Base-by-base conservation (phyloP, 345 rosid genomes). In the Salix exigua region DNA sequence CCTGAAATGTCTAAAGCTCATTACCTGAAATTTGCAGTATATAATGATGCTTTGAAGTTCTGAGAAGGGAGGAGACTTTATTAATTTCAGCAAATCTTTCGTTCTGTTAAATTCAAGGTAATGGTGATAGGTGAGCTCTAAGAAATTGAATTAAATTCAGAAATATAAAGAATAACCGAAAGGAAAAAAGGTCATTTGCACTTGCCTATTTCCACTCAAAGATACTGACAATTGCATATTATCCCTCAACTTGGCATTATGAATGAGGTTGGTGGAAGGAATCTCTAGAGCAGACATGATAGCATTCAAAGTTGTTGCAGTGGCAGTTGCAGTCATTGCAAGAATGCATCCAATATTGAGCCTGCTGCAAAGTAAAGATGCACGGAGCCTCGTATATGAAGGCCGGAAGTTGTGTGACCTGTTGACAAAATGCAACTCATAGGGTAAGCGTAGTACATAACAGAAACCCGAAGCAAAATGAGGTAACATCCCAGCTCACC, bases 321-420 rank as follows among this genome's bases (percentile, higher is more conserved):
- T 96, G 74, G 91, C 98, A 19, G 99, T 93, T 76, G 99, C 99
- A 77, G 98, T 96, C 99, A 93, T 96, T 71, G 97, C 98, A 67
- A 96, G 94, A 87, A 93, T 84, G 84, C 96, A 89, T 75, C 88
- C 80, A 76, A 87, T 86, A 61, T 80, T 87, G 82, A 93, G 88
- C 81, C 77, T 87, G 75, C 88, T 78, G 76, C 78, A 82, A 74
- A 96, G 87, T 75, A 96, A 82, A 61, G 98, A 90, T 71, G 99
- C 99, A 82, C 92, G 89, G 51, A 96, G 96, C 81, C 97, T 89
- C 93, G 90, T 90, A 89, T 91, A 95, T 73, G 99, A 91, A 74
- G 99, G 97, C 73, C 99, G 93, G 78, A 95, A 95, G 82, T 95
- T 95, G 83, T 95, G 98, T 5, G 99, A 95, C 98, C 98, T 95